Conservation (phyloP, 441 rosid genomes). For the Metrosideros polymorpha region DNA sequence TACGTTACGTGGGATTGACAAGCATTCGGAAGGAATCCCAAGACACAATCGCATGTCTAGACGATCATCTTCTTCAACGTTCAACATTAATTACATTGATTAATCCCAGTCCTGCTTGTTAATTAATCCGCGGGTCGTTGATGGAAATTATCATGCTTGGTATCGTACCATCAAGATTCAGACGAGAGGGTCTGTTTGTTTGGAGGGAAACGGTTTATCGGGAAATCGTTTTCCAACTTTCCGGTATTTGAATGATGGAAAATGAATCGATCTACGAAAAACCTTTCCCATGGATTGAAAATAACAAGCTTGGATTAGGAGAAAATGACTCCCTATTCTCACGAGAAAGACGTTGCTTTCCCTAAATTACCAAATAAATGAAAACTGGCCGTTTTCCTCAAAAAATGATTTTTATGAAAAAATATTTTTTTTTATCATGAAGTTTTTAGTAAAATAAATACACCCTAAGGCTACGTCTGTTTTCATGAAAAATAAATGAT, state of each 20-base stretch:
- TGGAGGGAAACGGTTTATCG: background rate
- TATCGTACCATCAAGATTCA: background rate
- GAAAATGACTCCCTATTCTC: background rate
- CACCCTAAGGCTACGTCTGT: fast-evolving
- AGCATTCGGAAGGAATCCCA: background rate
- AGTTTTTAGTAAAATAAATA: background rate
- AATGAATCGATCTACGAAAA: background rate
- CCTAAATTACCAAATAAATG: fast-evolving
- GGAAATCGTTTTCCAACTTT: background rate
- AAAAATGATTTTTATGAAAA: background rate
- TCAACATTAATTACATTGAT: background rate
- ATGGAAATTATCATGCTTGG: background rate
- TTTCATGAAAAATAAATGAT: background rate
- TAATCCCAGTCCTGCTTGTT: background rate
- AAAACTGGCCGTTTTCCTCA: background rate
- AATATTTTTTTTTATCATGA: fast-evolving
- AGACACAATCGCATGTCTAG: background rate
- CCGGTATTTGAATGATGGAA: background rate
- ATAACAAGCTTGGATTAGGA: fast-evolving
- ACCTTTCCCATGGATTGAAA: fast-evolving
- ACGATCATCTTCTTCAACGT: background rate
- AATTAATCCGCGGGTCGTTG: background rate
- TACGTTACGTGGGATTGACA: background rate
- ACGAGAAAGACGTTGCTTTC: fast-evolving
- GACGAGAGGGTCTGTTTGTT: fast-evolving